Evolutionary conservation across 2,329 filamentous ascomycete genomes (phyloP).

Genomic region (Pseudocercospora vitis): DNA sequence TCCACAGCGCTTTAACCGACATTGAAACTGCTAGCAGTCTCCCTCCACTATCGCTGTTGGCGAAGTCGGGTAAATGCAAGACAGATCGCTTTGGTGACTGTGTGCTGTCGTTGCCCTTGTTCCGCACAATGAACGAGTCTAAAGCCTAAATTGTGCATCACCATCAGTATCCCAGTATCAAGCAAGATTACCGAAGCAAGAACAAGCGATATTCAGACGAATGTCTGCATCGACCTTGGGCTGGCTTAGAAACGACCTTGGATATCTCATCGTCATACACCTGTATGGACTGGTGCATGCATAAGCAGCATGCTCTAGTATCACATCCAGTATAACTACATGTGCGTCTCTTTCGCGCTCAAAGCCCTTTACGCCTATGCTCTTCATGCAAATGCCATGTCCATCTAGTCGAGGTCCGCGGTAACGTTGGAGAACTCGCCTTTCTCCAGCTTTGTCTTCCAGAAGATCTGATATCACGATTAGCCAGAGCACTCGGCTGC

Average conservation of each 20-base stretch:
- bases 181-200: neutral
- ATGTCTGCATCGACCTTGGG: too few relatives aligned
- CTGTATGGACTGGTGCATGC: conserved; percentile 4
- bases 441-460: conserved; percentile 98
- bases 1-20: conserved; percentile 7
- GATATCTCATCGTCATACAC: conserved; percentile 5
- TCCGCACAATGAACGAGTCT: too few relatives aligned
- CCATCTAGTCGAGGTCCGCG: conserved; percentile 57
- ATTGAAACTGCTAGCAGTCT: conserved; percentile 2
- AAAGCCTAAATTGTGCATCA: neutral
- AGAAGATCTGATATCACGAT: conserved; percentile 67
- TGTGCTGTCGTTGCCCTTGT: too few relatives aligned
- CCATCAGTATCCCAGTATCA: neutral
- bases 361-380: conserved; percentile 4
- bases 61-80: neutral
- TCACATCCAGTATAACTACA: conserved; percentile 5
- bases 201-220: neutral
- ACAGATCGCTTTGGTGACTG: neutral
- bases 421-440: conserved; percentile 97
- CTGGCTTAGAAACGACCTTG: neutral
- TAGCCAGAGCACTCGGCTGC: neutral
- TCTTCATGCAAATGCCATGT: conserved; percentile 8
- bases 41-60: neutral
- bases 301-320: conserved; percentile 1
- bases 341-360: conserved; percentile 4